These are phyloP conservation scores for Amniculicola lignicola DNA, from an alignment of 495 filamentous ascomycete species.

Conservation along the genomic window DNA sequence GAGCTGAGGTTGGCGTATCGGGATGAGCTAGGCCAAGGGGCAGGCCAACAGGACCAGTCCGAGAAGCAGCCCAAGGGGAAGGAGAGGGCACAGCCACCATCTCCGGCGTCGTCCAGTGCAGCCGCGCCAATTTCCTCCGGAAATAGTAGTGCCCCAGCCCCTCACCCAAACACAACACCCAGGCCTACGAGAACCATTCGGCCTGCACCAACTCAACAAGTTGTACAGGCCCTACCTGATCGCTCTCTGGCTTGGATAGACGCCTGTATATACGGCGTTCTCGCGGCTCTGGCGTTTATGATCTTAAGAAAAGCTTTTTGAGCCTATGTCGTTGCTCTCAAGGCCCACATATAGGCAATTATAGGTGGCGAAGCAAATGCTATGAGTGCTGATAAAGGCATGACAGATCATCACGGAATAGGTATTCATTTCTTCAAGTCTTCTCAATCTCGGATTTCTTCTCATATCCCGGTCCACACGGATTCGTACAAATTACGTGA, in stretches of 20 bases:
- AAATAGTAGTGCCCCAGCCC: background rate
- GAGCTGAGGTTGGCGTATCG: constrained; percentile 50
- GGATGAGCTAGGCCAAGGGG: constrained; percentile 45
- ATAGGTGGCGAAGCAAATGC: too few relatives aligned
- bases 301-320: constrained; percentile 50
- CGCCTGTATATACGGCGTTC: constrained; percentile 53
- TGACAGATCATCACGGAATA: too few relatives aligned
- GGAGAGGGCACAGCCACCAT: constrained; percentile 28
- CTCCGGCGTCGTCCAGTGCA: background rate
- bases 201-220: constrained; percentile 6
- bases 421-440: too few relatives aligned
- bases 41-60: constrained; percentile 42
- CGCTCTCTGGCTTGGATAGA: constrained; percentile 60
- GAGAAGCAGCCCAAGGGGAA: constrained; percentile 14
- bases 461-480: too few relatives aligned
- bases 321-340: too few relatives aligned
- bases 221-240: constrained; percentile 36
- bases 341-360: too few relatives aligned
- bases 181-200: constrained; percentile 14
- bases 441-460: too few relatives aligned
- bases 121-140: background rate
- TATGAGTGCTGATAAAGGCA: too few relatives aligned
- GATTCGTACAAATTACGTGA: too few relatives aligned
- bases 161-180: background rate
- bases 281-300: constrained; percentile 52